Evolutionary conservation across 2,329 filamentous ascomycete species (phyloP), one percentile per base, ranked within the genome.

Genomic region (Aspergillus carbonarius): DNA sequence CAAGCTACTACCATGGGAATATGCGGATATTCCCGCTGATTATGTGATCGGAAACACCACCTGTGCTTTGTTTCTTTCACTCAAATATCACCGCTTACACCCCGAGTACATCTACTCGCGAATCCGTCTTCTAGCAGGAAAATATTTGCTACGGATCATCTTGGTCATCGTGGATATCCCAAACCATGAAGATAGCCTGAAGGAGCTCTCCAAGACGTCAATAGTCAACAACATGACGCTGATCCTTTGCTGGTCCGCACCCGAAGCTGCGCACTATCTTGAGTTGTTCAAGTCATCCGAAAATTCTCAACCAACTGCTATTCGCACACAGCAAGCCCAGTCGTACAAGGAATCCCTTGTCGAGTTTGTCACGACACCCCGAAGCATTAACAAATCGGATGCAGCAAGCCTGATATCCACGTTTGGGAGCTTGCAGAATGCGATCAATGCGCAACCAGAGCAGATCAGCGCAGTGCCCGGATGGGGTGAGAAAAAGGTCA

Each of bases 41-140:
- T 99, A 96, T 74, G 89, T 93, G 8, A 81, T 98, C 49, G 93
- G 95, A 0, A 73, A 85, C 42, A 96, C 92, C 0, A 96, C 93
- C 6, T 96, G 93, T 70, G 93, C 91, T 0, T 82, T 99, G 5
- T 99, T 98, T 72, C 81, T 99, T 42, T 96, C 91, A 49, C 84
- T 99, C 55, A 99, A 98, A 76, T 99, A 99, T 76, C 95, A 99
- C 76, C 91, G 93, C 27, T 83, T 99, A 54, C 95, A 99, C 72
- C 95, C 95, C 0, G 95, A 99, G 76, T 99, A 99, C 79, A 92
- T 99, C 69, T 98, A 98, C 79, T 92, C 89, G 23, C 89, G 95
- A 58, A 96, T 99, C 66, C 88, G 90, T 54, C 86, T 88, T 50
- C 81, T 99, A 4, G 90, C 90, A 53, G 91, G 90, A 52, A 91